Conservation (phyloP, 345 rosid genomes). For the Heritiera fomes region DNA sequence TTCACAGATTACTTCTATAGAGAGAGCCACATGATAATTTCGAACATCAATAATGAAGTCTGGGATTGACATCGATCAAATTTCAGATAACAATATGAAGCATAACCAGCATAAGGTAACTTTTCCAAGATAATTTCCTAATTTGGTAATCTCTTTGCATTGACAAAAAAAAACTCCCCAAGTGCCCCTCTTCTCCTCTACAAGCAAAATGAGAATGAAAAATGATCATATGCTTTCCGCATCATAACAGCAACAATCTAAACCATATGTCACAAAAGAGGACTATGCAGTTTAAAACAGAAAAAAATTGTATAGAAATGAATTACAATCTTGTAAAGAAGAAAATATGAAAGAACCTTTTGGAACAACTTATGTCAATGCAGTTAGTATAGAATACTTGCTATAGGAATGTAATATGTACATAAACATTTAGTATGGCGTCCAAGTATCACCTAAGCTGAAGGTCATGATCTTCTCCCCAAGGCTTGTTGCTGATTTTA, state of each 20-base stretch:
- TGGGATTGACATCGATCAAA: background rate
- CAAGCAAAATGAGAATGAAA: slow-evolving; percentile 6
- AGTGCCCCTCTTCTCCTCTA: slow-evolving; percentile 22
- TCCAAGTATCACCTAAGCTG: slow-evolving; percentile 78
- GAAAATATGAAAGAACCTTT: slow-evolving; percentile 15
- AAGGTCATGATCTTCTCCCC: slow-evolving; percentile 94
- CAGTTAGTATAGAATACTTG: slow-evolving; percentile 4
- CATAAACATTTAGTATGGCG: slow-evolving; percentile 29
- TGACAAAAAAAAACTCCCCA: background rate
- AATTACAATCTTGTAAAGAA: background rate
- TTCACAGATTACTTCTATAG: background rate
- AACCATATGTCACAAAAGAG: background rate
- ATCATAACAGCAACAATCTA: slow-evolving; percentile 1
- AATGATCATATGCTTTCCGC: background rate
- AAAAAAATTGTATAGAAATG: background rate
- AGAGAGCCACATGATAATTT: slow-evolving; percentile 12
- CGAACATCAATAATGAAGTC: background rate
- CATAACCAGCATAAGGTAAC: slow-evolving; percentile 13
- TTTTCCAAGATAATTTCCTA: background rate
- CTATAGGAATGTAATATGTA: slow-evolving; percentile 27
- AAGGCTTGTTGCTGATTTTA: slow-evolving; percentile 69
- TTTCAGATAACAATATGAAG: background rate
- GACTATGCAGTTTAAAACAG: background rate
- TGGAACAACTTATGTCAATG: background rate
- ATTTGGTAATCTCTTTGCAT: background rate